These are phyloP conservation scores for Penicillium sp. DNA, from an alignment of 2,329 filamentous ascomycete genomes.

Conservation along the genomic window DNA sequence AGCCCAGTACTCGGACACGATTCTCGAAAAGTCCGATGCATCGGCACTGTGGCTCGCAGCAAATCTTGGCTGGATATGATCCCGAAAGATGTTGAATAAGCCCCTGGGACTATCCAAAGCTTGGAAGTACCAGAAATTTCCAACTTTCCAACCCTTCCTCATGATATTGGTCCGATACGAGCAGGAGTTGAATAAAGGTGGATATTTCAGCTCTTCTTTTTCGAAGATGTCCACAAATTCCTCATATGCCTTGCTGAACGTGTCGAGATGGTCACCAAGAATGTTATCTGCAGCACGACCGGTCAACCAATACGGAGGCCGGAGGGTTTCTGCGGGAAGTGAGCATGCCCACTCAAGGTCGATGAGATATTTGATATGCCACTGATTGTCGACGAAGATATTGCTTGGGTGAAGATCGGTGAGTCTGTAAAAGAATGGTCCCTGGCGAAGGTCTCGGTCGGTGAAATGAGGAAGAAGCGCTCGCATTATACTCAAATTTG, in stretches of 20 bases:
- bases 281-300: conserved; percentile 11
- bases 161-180: conserved; percentile 15
- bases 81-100: conserved; percentile 21
- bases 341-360: conserved; percentile 28
- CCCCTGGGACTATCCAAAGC: conserved; percentile 24
- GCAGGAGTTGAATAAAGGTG: neutral
- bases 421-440: conserved; percentile 32
- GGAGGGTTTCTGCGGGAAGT: conserved; percentile 20
- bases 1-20: conserved; percentile 3
- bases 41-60: neutral
- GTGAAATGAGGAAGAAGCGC: conserved; percentile 25
- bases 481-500: conserved; percentile 27
- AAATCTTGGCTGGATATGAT: conserved; percentile 15
- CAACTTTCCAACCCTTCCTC: conserved; percentile 20
- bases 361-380: conserved; percentile 25
- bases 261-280: conserved; percentile 5
- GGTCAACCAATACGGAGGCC: conserved; percentile 24
- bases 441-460: conserved; percentile 26
- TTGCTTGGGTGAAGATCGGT: conserved; percentile 40
- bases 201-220: conserved; percentile 15
- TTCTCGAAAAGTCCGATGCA: conserved; percentile 1
- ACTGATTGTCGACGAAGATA: conserved; percentile 29
- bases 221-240: conserved; percentile 20
- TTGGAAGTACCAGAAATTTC: conserved; percentile 27
- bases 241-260: conserved; percentile 9